Percentiles rank a stretch among this genome's conserved stretches.
Conservation (phyloP, 192 early-diverging fungal species). For the Backusella parvicylindrica region DNA sequence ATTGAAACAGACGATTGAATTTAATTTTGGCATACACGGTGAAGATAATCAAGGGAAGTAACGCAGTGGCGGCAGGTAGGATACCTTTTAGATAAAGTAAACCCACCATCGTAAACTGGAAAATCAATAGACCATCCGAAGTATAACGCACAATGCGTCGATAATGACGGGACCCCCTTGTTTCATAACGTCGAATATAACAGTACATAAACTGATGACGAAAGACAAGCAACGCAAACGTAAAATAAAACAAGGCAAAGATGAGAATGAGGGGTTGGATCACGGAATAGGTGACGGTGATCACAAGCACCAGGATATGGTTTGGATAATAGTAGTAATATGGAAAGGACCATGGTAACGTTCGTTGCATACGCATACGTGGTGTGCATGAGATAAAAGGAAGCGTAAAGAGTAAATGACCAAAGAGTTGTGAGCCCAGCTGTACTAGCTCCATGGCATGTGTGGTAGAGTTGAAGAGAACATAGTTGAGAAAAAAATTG, state of each 20-base stretch:
- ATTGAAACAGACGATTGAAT: slow-evolving; percentile 41
- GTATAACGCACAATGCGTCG: slow-evolving; percentile 52
- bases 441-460: slow-evolving; percentile 59
- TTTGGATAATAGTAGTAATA: slow-evolving; percentile 62
- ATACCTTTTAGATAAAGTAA: slow-evolving; percentile 48
- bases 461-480: slow-evolving; percentile 55
- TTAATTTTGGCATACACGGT: slow-evolving; percentile 47
- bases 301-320: slow-evolving; percentile 59
- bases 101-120: slow-evolving; percentile 55
- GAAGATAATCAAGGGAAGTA: slow-evolving; percentile 40
- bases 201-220: slow-evolving; percentile 62
- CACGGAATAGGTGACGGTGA: slow-evolving; percentile 55
- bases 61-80: slow-evolving; percentile 32
- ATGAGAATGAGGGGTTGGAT: slow-evolving; percentile 58
- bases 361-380: slow-evolving; percentile 43
- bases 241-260: slow-evolving; percentile 51
- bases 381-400: slow-evolving; percentile 50
- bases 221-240: slow-evolving; percentile 49
- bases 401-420: slow-evolving; percentile 45
- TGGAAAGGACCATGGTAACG: slow-evolving; percentile 53
- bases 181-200: slow-evolving; percentile 58
- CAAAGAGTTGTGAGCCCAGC: slow-evolving; percentile 51
- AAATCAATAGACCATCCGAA: slow-evolving; percentile 54
- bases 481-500: slow-evolving; percentile 60
- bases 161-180: slow-evolving; percentile 48